A percentile compares a stretch with the other conserved stretches of the same genome.
Evolutionary conservation across 139 green algal species (phyloP).

Genomic region (Coelastrella sp.): DNA sequence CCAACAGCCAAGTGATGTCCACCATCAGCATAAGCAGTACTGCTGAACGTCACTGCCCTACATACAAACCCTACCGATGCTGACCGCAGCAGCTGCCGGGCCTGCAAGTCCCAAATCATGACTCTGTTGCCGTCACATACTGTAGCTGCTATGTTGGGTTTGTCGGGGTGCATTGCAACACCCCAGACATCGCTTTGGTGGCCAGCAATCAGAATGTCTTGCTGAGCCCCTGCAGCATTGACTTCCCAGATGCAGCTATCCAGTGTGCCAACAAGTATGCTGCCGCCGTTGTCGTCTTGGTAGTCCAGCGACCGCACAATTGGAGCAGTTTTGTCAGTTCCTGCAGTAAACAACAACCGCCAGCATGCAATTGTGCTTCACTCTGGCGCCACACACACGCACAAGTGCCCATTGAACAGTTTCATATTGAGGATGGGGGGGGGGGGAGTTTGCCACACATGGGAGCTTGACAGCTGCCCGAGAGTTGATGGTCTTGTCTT

Average conservation of each 20-base stretch:
- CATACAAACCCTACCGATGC: conserved; percentile 62
- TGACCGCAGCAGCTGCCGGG: conserved; percentile 55
- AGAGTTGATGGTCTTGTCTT: too few species aligned
- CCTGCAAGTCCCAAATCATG: conserved; percentile 65
- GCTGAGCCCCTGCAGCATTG: conserved; percentile 35
- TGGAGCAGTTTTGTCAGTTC: conserved; percentile 17
- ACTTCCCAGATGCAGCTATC: conserved; percentile 72
- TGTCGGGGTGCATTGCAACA: conserved; percentile 68
- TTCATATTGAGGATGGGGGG: too few species aligned
- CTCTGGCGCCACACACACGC: not conserved
- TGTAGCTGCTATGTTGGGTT: conserved; percentile 64
- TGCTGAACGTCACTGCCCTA: conserved; percentile 60
- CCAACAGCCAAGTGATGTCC: conserved; percentile 73
- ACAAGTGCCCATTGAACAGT: too few species aligned
- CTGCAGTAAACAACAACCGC: not conserved
- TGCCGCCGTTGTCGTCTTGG: conserved; percentile 25
- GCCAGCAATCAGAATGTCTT: conserved; percentile 73
- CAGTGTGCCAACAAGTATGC: conserved; percentile 70
- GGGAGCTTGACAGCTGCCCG: too few species aligned
- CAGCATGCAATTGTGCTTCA: not conserved
- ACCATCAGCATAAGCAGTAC: conserved; percentile 27
- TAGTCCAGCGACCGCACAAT: conserved; percentile 64
- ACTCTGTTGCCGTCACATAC: conserved; percentile 63
- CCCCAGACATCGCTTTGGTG: conserved; percentile 72
- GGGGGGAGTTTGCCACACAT: too few species aligned